These are phyloP conservation scores for Esteya vermicola DNA, from an alignment of 2,329 filamentous ascomycete genomes.

Conservation along the genomic window DNA sequence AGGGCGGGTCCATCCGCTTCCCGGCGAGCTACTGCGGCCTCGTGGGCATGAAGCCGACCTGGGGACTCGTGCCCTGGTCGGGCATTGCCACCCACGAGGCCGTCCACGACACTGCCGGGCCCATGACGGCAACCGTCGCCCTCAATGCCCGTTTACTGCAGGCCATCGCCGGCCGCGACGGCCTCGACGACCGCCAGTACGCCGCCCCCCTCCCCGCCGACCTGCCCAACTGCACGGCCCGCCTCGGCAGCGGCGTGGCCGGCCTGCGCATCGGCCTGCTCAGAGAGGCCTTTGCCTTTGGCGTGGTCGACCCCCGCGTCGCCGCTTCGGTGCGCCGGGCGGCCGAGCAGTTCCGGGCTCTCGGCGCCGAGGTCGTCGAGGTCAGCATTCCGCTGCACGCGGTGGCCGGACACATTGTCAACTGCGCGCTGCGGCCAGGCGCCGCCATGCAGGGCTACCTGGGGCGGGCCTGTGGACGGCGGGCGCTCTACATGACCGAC, in stretches of 20 bases:
- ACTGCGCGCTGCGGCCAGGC: conserved; percentile 26
- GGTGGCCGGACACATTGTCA: conserved; percentile 24
- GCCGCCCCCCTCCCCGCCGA: too few species aligned
- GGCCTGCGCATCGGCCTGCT: conserved; percentile 29
- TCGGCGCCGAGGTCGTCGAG: conserved; percentile 27
- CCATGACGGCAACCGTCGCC: conserved; percentile 24
- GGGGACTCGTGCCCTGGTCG: conserved; percentile 32
- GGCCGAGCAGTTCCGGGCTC: conserved; percentile 18
- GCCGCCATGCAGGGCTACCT: conserved; percentile 15
- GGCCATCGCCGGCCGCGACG: conserved; percentile 29
- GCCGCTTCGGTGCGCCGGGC: conserved; percentile 21
- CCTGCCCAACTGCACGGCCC: too few species aligned
- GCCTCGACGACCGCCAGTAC: conserved; percentile 28
- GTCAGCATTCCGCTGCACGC: conserved; percentile 31
- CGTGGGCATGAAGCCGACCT: conserved; percentile 29
- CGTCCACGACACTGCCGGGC: conserved; percentile 27
- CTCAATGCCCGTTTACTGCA: conserved; percentile 25
- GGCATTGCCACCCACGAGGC: conserved; percentile 24
- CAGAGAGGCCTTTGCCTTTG: conserved; percentile 24
- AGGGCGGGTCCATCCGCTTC: conserved; percentile 59
- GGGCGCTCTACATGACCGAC: conserved; percentile 12
- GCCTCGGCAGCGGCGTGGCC: conserved; percentile 15
- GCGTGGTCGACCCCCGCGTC: conserved; percentile 22
- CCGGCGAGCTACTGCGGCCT: conserved; percentile 23
- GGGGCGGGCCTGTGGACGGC: conserved; percentile 12